Conservation (phyloP, 106 monocot genomes). For the Dioscorea dumetorum region DNA sequence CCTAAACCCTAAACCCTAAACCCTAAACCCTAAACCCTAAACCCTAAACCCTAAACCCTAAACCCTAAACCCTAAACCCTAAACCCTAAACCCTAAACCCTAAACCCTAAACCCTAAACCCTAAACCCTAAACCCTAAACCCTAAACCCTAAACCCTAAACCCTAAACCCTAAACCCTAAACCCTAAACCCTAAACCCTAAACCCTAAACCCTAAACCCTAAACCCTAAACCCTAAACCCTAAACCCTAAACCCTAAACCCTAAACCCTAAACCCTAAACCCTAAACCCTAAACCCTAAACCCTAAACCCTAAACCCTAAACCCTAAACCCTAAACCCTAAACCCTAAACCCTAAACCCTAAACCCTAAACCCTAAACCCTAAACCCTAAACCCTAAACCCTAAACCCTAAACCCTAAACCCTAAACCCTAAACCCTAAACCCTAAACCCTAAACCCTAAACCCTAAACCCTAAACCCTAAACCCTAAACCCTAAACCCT, state of each 20-base stretch:
- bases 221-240: constrained; percentile 17
- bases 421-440: constrained; percentile 11
- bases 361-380: constrained; percentile 9
- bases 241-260: constrained; percentile 7
- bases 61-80: no score
- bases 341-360: constrained; percentile 5
- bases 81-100: constrained; percentile 16
- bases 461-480: constrained; percentile 6
- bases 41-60: constrained; percentile 8
- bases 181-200: constrained; percentile 3
- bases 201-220: constrained; percentile 7
- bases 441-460: constrained; percentile 8
- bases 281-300: constrained; percentile 1
- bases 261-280: background rate
- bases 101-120: constrained; percentile 9
- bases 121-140: constrained; percentile 11
- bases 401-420: constrained; percentile 11
- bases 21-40: constrained; percentile 2
- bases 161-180: constrained; percentile 1
- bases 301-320: background rate
- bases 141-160: constrained; percentile 10
- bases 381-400: constrained; percentile 8
- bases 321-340: background rate
- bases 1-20: constrained; percentile 17
- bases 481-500: constrained; percentile 5